Percentiles rank a stretch among this genome's conserved stretches.
Conservation (phyloP, 2,329 filamentous ascomycete species). For the Beauveria sp. region DNA sequence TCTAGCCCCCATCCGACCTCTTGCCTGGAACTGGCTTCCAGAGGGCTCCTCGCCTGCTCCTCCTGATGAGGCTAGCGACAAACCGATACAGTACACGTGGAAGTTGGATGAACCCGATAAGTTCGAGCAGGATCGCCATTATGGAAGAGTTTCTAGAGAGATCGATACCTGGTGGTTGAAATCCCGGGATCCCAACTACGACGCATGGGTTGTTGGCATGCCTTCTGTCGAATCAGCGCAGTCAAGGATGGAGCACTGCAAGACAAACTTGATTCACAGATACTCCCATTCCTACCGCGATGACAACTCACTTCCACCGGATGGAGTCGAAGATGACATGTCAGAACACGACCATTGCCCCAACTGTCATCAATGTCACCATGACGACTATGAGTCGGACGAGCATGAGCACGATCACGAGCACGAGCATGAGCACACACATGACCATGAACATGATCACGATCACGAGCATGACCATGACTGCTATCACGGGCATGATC, state of each 20-base stretch:
- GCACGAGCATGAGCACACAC: conserved; percentile 18
- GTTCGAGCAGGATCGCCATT: conserved; percentile 50
- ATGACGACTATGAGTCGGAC: conserved; percentile 41
- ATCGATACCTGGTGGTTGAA: conserved; percentile 59
- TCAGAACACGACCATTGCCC: conserved; percentile 27
- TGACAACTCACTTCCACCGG: conserved; percentile 30
- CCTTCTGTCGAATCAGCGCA: conserved; percentile 53
- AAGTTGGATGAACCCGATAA: conserved; percentile 46
- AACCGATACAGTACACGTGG: conserved; percentile 41
- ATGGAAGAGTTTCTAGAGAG: conserved; percentile 55
- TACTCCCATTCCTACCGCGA: conserved; percentile 40
- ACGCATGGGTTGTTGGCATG: conserved; percentile 51
- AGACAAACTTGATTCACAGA: conserved; percentile 50
- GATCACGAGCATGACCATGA: conserved; percentile 16
- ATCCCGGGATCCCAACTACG: conserved; percentile 52
- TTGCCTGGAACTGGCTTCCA: conserved; percentile 50
- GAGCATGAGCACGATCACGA: conserved; percentile 40
- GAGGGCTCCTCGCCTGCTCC: conserved; percentile 25
- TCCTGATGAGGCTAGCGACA: conserved; percentile 29
- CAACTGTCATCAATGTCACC: conserved; percentile 16
- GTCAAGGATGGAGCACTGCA: conserved; percentile 49
- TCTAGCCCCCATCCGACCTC: conserved; percentile 40
- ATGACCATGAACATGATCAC: conserved; percentile 13
- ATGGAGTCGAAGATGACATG: conserved; percentile 30
- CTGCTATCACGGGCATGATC: conserved; percentile 19